Base-by-base conservation (phyloP, 2,329 filamentous ascomycete genomes). In the Pseudocercospora crystallina region DNA sequence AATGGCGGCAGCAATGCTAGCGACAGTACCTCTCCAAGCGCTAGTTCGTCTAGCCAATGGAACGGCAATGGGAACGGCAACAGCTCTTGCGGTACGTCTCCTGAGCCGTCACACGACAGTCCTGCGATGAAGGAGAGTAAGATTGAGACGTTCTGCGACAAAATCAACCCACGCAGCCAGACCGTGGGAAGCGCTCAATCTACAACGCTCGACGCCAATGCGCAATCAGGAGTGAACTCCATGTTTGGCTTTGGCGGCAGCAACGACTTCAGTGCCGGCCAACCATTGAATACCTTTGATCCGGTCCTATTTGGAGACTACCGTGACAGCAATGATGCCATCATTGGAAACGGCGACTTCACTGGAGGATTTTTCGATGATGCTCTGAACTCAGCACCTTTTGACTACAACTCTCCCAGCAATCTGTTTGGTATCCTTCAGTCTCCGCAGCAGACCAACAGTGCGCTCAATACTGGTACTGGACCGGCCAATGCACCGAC, bases 251-350 rank as follows among this genome's bases (percentile, higher is more conserved):
- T 60, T n/a, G 20, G 20, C 20, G 47, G 42, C 5, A 61, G 61
- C 38, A 48, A 51, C n/a, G 61, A 65, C 35, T 64, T 54, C 55
- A 62, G 43, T 5, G 38, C 43, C 35, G 52, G 61, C 8, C 61
- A 62, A 11, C 60, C 63, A 7, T 76, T 94, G 43, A 80, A 84
- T 34, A 85, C 86, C 62, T 96, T 97, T 63, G 91, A 97, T 56
- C 92, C 94, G 0, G 84, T 94, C 48, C 78, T 97, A 4, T 97
- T 96, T 69, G 89, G 87, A 47, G 89, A 90, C 61, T 97, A 96
- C 71, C 85, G 94, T 45, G 94, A 99, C 65, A 85, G 90, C 0
- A 89, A 95, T 64, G 87, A 90, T 50, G 92, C 86, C 48, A 80
- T 95, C 11, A 73, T 95, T 13, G 76, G 77, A 59, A 85, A 74